phyloP scores from a whole-genome alignment of 441 rosid species.

The Pelargonium exstipulatum region DNA sequence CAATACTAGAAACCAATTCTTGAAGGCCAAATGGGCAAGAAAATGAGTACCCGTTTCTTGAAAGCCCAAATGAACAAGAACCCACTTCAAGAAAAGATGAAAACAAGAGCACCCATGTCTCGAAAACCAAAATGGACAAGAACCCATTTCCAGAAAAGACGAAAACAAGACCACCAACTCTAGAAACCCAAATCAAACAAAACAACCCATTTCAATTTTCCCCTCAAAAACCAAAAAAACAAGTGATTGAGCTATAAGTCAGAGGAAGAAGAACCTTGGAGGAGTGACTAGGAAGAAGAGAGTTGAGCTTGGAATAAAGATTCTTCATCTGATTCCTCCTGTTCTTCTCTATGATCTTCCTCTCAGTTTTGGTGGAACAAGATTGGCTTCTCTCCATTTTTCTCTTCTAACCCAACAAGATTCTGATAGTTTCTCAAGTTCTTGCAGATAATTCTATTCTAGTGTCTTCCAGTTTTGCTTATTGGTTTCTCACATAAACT shows the following conservation, averaged over 20 bases:
- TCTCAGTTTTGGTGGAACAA: constrained; percentile 1
- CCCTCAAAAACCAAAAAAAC: background rate
- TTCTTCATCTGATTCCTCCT: constrained; percentile 2
- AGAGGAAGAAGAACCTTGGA: background rate
- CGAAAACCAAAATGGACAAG: background rate
- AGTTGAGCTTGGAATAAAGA: background rate
- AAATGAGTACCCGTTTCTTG: no score
- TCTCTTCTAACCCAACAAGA: background rate
- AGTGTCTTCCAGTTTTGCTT: background rate
- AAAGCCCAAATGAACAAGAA: no score
- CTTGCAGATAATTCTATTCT: background rate
- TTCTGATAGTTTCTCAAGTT: background rate
- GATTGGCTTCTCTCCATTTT: background rate
- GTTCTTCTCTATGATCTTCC: constrained; percentile 4
- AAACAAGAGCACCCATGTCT: background rate
- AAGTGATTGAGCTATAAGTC: background rate
- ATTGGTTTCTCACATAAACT: background rate
- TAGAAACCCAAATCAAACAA: background rate
- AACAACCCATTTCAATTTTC: no score
- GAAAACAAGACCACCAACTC: background rate
- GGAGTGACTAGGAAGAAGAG: constrained; percentile 1
- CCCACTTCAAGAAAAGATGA: background rate
- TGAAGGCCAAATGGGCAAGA: no score
- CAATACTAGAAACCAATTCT: no score
- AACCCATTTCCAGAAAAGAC: background rate